These are phyloP conservation scores for Nemania sp. DNA, from an alignment of 2,329 filamentous ascomycete genomes.

Conservation along the genomic window DNA sequence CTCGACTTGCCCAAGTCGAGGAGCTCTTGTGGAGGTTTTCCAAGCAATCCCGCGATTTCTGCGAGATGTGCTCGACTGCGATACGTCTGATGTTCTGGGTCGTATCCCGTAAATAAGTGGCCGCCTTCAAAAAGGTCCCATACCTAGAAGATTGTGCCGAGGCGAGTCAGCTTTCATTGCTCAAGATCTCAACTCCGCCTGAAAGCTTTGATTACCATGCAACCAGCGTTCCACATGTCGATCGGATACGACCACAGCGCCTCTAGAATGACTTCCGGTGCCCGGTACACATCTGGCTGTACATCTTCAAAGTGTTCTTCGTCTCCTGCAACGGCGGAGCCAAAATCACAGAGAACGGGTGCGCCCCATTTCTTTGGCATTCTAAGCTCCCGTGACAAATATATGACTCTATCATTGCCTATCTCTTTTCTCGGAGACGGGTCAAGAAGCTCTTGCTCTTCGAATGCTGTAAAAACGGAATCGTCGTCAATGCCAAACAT, in stretches of 20 bases:
- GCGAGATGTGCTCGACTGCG: slow-evolving; percentile 52
- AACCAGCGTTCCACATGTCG: slow-evolving; percentile 58
- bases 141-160: slow-evolving; percentile 39
- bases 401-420: slow-evolving; percentile 48
- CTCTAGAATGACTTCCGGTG: slow-evolving; percentile 53
- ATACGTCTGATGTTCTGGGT: slow-evolving; percentile 46
- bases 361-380: slow-evolving; percentile 33
- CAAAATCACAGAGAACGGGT: slow-evolving; percentile 50
- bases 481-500: slow-evolving; percentile 49
- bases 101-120: slow-evolving; percentile 49
- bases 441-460: slow-evolving; percentile 45
- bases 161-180: background rate
- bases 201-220: slow-evolving; percentile 39
- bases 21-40: slow-evolving; percentile 45
- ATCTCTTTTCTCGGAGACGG: slow-evolving; percentile 50
- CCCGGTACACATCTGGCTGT: slow-evolving; percentile 48
- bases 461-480: slow-evolving; percentile 46
- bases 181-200: background rate
- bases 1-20: slow-evolving; percentile 40
- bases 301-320: slow-evolving; percentile 43
- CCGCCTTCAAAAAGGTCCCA: slow-evolving; percentile 55
- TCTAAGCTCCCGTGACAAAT: slow-evolving; percentile 47
- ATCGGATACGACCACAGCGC: slow-evolving; percentile 51
- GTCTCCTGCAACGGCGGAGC: slow-evolving; percentile 48
- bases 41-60: slow-evolving; percentile 53